Evolutionary conservation across 306 rosid species (phyloP), one percentile per base, ranked within the genome.

Genomic region (Prunus armeniaca): DNA sequence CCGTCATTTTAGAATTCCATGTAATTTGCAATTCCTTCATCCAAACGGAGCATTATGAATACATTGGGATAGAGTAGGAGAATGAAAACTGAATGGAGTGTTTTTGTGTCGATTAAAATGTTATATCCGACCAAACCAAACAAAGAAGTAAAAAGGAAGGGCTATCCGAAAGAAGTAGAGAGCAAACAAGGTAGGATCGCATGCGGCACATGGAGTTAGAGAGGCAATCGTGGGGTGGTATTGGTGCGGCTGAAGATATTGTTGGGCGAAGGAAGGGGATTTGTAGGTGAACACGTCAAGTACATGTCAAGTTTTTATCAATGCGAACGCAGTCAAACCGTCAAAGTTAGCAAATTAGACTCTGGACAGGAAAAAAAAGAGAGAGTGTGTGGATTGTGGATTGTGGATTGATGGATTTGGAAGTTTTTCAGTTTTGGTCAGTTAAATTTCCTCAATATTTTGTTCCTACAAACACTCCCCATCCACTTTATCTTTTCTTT

Each of bases 381-480:
- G 55, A 67, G 25, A 24, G 72, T 3, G 55, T 6, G 72, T 20
- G 56, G 52, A 41, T 66, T 67, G 56, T 6, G 32, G 15, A 24
- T 27, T n/a, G 55, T 5, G 32, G 15, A 22, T 27, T 20, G 2
- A 20, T 67, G 72, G 56, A 24, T 47, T 67, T 69, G 27, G 24
- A 2, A 28, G 73, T 49, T 3, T 67, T 45, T 47, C 41, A 25
- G 45, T 28, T 69, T 58, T 58, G 57, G 57, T 1, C 22, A 52
- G 22, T 52, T 51, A 52, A 52, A 9, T 38, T 38, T 38, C 43
- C 43, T 38, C 43, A 38, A 38, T 24, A 3, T 32, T 32, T 51
- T 32, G 30, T 71, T 71, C 75, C 75, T 71, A 71, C 4, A 69
- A 69, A 27, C 62, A 51, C 74, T 69, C 74, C 43, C 58, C 60